Evolutionary conservation across 192 early-diverging fungal genomes (phyloP).

Genomic region (Cetraspora pellucida): DNA sequence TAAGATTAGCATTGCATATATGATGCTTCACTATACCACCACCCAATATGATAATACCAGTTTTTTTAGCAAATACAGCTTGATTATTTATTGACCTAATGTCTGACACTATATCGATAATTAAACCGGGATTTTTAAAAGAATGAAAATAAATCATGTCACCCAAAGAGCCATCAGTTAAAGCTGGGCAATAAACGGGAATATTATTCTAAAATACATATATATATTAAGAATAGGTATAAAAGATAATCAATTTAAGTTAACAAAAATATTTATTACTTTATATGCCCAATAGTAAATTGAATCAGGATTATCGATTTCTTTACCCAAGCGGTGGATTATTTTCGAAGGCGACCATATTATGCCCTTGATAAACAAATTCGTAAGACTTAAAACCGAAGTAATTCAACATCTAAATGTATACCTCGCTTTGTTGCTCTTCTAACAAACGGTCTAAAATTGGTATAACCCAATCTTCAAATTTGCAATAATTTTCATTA

Average conservation of each 20-base stretch:
- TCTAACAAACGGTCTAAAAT: constrained; percentile 90
- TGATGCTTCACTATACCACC: constrained; percentile 99
- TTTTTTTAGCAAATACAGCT: constrained; percentile 95
- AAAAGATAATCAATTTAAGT: too few species aligned
- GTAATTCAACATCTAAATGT: neutral
- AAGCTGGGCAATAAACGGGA: constrained; percentile 95
- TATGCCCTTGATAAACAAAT: constrained; percentile 46
- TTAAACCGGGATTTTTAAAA: constrained; percentile 90
- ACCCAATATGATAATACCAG: constrained; percentile 95
- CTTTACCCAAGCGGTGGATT: constrained; percentile 84
- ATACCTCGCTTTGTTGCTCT: constrained; percentile 82
- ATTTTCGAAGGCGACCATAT: constrained; percentile 94
- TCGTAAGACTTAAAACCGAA: neutral
- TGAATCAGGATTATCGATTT: constrained; percentile 85
- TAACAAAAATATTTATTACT: constrained; percentile 39
- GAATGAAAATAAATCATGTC: constrained; percentile 99
- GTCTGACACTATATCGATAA: constrained; percentile 91
- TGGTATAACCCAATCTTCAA: constrained; percentile 98
- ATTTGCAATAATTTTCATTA: constrained; percentile 99
- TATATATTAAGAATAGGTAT: neutral
- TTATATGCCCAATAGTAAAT: constrained; percentile 98
- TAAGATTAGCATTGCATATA: constrained; percentile 97
- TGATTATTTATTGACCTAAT: constrained; percentile 90
- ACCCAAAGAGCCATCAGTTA: constrained; percentile 97
- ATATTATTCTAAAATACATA: constrained; percentile 79